Evolutionary conservation across 2,329 filamentous ascomycete genomes (phyloP), one percentile per base, ranked within the genome.

Genomic region (Exophiala phaeomuriformis): DNA sequence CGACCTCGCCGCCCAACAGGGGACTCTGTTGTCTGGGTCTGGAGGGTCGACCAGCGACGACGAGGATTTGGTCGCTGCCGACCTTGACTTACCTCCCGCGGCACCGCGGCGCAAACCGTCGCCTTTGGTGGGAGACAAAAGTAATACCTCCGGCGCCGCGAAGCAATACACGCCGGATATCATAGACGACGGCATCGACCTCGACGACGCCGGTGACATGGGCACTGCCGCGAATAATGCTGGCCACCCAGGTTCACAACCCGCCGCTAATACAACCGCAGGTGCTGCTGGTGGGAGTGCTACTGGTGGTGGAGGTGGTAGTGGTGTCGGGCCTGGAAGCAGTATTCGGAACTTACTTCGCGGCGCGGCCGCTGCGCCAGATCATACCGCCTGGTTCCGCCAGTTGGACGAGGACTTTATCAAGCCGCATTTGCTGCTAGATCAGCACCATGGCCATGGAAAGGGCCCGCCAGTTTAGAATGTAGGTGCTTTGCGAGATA

Each of bases 341-440:
- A 7, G 80, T 83, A 82, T 96, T 54, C 83, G 84, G 52, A 86
- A 91, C 66, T 75, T 98, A 5, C 83, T 95, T 62, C 87, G 80
- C 29, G 82, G 83, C 1, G 79, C 86, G 10, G 80, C 86, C 1
- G 79, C 86, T 10, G 80, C 86, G 0, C 89, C 95, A 47, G 93
- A 98, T 68, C 90, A 94, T 42, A 86, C 88, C 6, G 89, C 86
- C 43, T 82, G 94, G 72, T 95, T 98, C 70, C 84, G 84, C 62
- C 90, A 95, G 71, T 75, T 98, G 56, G 93, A 98, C 68, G 93
- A 98, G 70, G 89, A 90, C 56, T 96, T 90, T 68, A 90, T 97
- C 70, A 97, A 97, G 75, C 91, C 91, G 12, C 88, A 85, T 66
- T 72, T 97, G 51, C 71, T 97, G 60, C 78, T 97, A 19, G 90